Conservation (phyloP, 257 asterid species). For the Solanum bulbocastanum region DNA sequence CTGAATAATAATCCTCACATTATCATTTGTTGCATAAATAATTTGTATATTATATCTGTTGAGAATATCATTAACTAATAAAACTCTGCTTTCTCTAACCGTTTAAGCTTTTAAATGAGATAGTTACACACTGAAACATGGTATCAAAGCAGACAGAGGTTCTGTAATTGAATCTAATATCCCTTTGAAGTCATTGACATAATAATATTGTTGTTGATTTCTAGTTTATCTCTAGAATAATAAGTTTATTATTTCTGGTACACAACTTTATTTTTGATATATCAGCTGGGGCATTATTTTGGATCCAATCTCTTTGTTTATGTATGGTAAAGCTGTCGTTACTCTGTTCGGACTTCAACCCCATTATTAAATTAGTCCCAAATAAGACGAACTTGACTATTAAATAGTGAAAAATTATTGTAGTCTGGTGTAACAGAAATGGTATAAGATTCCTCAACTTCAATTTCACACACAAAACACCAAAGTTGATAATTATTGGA, state of each 20-base stretch:
- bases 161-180: too few species aligned
- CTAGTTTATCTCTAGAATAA: neutral
- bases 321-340: neutral
- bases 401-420: neutral
- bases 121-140: too few species aligned
- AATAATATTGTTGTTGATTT: neutral
- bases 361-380: neutral
- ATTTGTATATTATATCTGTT: too few species aligned
- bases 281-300: neutral
- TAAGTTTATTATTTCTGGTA: neutral
- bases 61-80: too few species aligned
- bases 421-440: neutral
- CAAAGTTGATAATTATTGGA: neutral
- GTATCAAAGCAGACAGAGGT: too few species aligned
- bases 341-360: neutral
- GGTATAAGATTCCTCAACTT: neutral
- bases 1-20: neutral
- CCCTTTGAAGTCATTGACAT: neutral
- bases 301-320: neutral
- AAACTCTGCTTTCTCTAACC: too few species aligned
- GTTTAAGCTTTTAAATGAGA: too few species aligned
- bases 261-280: neutral
- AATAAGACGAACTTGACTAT: neutral
- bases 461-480: neutral
- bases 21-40: neutral